These are phyloP conservation scores for Guillardia theta DNA, from an alignment of 78 protist genomes.

Conservation along the genomic window DNA sequence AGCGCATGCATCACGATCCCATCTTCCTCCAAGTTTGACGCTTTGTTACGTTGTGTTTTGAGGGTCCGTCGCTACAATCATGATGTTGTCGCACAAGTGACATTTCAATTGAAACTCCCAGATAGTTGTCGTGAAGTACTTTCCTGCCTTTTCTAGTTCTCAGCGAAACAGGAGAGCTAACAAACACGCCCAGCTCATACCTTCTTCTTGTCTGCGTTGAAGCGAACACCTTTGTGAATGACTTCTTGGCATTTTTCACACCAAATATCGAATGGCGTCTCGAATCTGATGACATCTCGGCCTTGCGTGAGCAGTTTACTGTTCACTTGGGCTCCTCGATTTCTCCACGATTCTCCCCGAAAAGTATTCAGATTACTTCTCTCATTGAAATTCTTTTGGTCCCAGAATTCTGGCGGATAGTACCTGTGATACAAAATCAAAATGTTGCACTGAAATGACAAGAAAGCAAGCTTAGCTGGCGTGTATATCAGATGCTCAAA, in stretches of 20 bases:
- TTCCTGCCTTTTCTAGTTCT: slow-evolving; percentile 10
- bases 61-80: slow-evolving; percentile 39
- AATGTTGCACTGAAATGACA: too few species aligned
- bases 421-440: too few species aligned
- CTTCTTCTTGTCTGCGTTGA: not conserved
- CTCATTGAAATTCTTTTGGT: not conserved
- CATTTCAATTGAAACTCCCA: slow-evolving; percentile 36
- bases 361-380: not conserved
- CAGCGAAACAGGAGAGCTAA: not conserved
- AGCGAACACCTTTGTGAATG: slow-evolving; percentile 45
- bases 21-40: not conserved
- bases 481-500: too few species aligned
- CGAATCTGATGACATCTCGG: slow-evolving; percentile 1
- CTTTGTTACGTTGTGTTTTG: not conserved
- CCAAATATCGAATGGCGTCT: slow-evolving; percentile 44
- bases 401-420: slow-evolving; percentile 25
- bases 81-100: slow-evolving; percentile 4
- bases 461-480: too few species aligned
- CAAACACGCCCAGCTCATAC: not conserved
- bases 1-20: not conserved
- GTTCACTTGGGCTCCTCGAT: not conserved
- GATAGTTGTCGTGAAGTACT: slow-evolving; percentile 41
- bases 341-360: not conserved
- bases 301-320: slow-evolving; percentile 4
- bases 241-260: slow-evolving; percentile 16